Evolutionary conservation across 208 protist species (phyloP).

Genomic region (Crithidia thermophila): DNA sequence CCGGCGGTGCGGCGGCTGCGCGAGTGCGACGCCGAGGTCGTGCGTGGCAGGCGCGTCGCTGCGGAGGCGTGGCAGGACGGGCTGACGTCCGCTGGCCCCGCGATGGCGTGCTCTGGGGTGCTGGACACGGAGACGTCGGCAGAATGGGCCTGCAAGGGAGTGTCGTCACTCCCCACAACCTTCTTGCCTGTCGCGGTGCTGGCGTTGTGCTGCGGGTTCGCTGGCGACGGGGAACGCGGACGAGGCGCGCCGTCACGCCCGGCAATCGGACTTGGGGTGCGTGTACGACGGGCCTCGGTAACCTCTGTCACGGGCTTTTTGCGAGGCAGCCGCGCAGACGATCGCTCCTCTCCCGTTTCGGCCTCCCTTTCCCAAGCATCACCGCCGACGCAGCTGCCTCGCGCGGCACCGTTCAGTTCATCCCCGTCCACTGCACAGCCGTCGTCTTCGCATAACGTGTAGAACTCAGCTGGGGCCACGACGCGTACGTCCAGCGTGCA

Average conservation of each 20-base stretch:
- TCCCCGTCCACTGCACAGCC: neutral
- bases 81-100: neutral
- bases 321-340: slow-evolving; percentile 4
- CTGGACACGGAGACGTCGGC: too few species aligned
- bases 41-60: neutral
- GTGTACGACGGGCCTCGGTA: neutral
- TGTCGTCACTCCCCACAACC: too few species aligned
- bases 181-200: too few species aligned
- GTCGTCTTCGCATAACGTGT: slow-evolving; percentile 1
- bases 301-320: slow-evolving; percentile 7
- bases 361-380: neutral
- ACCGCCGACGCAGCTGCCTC: too few species aligned
- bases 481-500: slow-evolving; percentile 26
- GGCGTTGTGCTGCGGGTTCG: neutral
- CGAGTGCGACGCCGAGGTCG: neutral
- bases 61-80: neutral
- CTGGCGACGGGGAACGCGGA: slow-evolving; percentile 4
- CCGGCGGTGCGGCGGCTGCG: slow-evolving; percentile 2
- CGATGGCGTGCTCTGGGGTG: too few species aligned
- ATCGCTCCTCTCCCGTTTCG: neutral
- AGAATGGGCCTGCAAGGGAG: too few species aligned
- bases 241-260: neutral
- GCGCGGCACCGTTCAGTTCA: too few species aligned
- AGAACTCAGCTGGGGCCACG: slow-evolving; percentile 31
- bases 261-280: neutral